Evolutionary conservation across 2,329 filamentous ascomycete species (phyloP).

Genomic region (Ceratocystis variospora): DNA sequence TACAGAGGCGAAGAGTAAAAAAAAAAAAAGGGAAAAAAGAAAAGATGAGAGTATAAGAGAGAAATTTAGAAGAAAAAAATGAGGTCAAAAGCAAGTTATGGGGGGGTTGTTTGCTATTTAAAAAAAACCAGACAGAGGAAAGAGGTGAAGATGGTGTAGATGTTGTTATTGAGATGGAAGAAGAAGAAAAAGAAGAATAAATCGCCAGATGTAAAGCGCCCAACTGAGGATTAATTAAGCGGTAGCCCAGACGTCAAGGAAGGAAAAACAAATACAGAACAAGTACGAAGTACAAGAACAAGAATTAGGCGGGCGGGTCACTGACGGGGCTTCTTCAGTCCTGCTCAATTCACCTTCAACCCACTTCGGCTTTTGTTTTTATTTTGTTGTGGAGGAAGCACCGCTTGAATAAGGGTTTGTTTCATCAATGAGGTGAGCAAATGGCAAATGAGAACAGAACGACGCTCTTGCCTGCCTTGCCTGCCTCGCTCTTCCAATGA

Average conservation of each 20-base stretch:
- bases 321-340: not conserved
- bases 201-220: not conserved
- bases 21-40: conserved; percentile 10
- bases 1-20: not conserved
- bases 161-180: conserved; percentile 5
- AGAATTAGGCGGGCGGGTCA: not conserved
- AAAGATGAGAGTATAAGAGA: not conserved
- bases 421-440: not conserved
- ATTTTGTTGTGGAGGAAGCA: conserved; percentile 4
- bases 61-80: not conserved
- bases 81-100: no score
- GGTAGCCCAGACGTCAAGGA: not conserved
- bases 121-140: no score
- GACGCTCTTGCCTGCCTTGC: no score
- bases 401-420: conserved; percentile 13
- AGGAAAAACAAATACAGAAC: conserved; percentile 2
- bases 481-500: no score
- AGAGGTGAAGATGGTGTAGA: conserved; percentile 8
- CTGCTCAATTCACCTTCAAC: not conserved
- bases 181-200: conserved; percentile 9
- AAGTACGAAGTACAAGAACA: not conserved
- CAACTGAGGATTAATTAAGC: conserved; percentile 5
- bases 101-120: no score
- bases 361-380: not conserved
- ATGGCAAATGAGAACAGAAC: no score